Conservation (phyloP, 2,329 filamentous ascomycete species). For the Aspergillus ochraceus region DNA sequence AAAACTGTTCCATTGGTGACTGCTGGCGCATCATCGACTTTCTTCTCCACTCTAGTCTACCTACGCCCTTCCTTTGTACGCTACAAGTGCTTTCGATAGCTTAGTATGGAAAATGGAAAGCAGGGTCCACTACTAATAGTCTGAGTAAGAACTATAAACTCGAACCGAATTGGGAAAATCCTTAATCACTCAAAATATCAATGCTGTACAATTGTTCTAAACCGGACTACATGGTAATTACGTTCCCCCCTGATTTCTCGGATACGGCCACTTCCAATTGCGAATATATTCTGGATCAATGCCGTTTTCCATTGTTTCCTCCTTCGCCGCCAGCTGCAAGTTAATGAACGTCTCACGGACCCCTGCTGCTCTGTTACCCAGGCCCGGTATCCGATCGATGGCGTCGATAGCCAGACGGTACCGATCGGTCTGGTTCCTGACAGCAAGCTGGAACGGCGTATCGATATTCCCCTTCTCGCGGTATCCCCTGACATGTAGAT, state of each 20-base stretch:
- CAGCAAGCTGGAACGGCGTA: constrained; percentile 74
- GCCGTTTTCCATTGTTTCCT: constrained; percentile 68
- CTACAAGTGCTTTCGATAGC: no score
- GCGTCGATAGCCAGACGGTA: constrained; percentile 76
- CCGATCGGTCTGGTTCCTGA: constrained; percentile 74
- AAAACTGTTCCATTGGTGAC: no score
- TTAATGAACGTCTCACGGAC: constrained; percentile 66
- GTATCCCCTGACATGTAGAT: constrained; percentile 75
- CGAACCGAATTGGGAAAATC: neutral
- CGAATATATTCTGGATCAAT: constrained; percentile 67
- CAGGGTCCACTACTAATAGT: no score
- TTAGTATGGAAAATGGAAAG: no score
- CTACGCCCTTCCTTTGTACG: no score
- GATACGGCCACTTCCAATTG: constrained; percentile 65
- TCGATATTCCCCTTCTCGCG: constrained; percentile 84
- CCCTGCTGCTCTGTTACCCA: constrained; percentile 64
- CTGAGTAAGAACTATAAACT: no score
- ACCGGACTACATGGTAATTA: neutral
- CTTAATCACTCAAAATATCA: neutral
- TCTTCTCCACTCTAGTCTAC: no score
- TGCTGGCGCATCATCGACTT: no score
- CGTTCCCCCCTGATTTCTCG: constrained; percentile 10
- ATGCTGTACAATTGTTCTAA: neutral
- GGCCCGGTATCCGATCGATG: constrained; percentile 64
- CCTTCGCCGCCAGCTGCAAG: constrained; percentile 63